Conservation (phyloP, 208 protist genomes). For the Leishmania gerbilli region DNA sequence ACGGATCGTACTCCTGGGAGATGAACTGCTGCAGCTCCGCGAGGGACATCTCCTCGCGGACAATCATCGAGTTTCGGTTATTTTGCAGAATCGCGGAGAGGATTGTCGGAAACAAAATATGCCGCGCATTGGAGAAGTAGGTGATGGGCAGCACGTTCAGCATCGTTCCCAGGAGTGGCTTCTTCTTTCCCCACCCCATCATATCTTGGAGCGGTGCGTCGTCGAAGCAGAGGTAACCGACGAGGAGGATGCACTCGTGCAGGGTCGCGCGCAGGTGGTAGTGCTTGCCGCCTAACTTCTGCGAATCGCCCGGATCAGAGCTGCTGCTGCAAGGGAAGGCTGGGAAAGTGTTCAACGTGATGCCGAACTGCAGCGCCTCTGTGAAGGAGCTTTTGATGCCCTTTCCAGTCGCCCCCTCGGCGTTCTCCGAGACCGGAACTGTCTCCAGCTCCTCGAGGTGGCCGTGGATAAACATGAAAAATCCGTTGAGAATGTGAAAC, state of each 20-base stretch:
- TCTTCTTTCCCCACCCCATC: constrained; percentile 77
- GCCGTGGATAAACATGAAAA: constrained; percentile 67
- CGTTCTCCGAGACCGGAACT: constrained; percentile 39
- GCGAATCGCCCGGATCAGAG: constrained; percentile 12
- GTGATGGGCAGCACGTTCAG: constrained; percentile 70
- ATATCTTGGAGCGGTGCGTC: constrained; percentile 78
- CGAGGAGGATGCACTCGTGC: constrained; percentile 81
- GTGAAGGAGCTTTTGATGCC: constrained; percentile 42
- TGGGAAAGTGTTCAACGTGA: constrained; percentile 61
- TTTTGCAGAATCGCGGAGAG: constrained; percentile 55
- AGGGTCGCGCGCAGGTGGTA: constrained; percentile 71
- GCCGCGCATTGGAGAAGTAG: constrained; percentile 82
- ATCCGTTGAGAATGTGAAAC: constrained; percentile 70
- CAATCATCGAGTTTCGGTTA: constrained; percentile 60
- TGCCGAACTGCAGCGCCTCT: constrained; percentile 71
- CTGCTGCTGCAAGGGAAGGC: constrained; percentile 22
- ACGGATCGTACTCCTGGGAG: constrained; percentile 63
- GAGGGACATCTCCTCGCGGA: constrained; percentile 71
- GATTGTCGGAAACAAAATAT: constrained; percentile 85
- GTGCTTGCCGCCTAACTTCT: constrained; percentile 25
- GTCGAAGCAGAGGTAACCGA: constrained; percentile 83
- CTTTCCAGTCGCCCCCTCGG: constrained; percentile 3
- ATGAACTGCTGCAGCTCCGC: constrained; percentile 60
- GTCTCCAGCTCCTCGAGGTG: constrained; percentile 63
- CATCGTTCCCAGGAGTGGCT: constrained; percentile 63